Percentiles rank a stretch among this genome's conserved stretches.
These are phyloP conservation scores for Vicia sativa DNA, from an alignment of 306 rosid species.

Conservation along the genomic window DNA sequence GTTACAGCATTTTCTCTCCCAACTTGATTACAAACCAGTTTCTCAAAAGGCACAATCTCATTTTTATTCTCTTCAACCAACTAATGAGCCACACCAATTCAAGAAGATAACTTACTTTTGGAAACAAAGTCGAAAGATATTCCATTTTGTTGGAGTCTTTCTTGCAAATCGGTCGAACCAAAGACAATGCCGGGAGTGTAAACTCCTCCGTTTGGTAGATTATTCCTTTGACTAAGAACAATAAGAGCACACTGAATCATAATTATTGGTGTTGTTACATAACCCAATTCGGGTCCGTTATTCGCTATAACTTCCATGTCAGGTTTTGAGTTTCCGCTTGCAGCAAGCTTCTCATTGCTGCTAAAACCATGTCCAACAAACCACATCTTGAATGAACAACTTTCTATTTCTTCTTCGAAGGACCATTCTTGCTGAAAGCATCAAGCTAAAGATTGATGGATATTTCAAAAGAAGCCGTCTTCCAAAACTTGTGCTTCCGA, in stretches of 20 bases:
- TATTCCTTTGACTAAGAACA: slow-evolving; percentile 59
- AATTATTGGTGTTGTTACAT: slow-evolving; percentile 79
- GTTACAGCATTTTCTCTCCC: too few species aligned
- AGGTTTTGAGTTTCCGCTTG: slow-evolving; percentile 54
- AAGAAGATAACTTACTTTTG: slow-evolving; percentile 50
- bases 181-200: slow-evolving; percentile 75
- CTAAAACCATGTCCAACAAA: slow-evolving; percentile 74
- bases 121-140: slow-evolving; percentile 76
- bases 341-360: slow-evolving; percentile 43
- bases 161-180: slow-evolving; percentile 79
- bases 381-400: slow-evolving; percentile 92
- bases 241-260: slow-evolving; percentile 79
- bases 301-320: slow-evolving; percentile 73
- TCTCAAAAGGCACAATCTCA: neutral
- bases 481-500: slow-evolving; percentile 60
- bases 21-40: neutral
- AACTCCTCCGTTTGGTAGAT: slow-evolving; percentile 80
- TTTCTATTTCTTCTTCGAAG: slow-evolving; percentile 77
- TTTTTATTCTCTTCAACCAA: slow-evolving; percentile 3
- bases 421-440: slow-evolving; percentile 75
- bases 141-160: slow-evolving; percentile 76
- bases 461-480: slow-evolving; percentile 79
- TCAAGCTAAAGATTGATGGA: slow-evolving; percentile 83
- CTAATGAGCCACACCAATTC: slow-evolving; percentile 26
- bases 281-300: slow-evolving; percentile 89